Base-by-base conservation (phyloP, 176 grass and related monocot species). In the Musa troglodytarum region DNA sequence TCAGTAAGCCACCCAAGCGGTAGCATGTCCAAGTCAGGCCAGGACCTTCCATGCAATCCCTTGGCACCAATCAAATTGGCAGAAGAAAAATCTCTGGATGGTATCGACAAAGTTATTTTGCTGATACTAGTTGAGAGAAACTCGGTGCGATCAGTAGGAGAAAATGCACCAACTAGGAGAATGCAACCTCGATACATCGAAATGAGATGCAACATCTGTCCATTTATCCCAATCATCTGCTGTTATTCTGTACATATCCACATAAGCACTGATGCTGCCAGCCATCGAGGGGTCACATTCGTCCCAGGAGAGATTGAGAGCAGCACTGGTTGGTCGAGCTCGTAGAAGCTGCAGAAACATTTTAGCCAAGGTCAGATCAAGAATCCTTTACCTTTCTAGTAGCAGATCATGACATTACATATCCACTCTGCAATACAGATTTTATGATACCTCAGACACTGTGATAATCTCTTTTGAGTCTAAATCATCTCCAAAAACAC, bases 21-120 rank as follows among this genome's bases (percentile, higher is more conserved):
- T 52, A 96, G 87, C 93, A 96, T 96, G 74, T 92, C 93, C 53
- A 96, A 92, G 77, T 96, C 89, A 54, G 93, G 93, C 89, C 93
- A 96, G 52, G 93, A 96, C 69, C 81, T 90, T 82, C 93, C 89
- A 23, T 58, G 87, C 57, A 90, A 86, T 29, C 93, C 93, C 12
- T 53, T 67, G 77, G 93, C 83, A 63, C 93, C 93, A 20, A 90
- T 90, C 79, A 86, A 90, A 65, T 88, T 88, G 1, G 76, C 85
- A 83, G 87, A 63, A 80, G 89, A 81, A 29, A 96, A 90, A 56
- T 91, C 84, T 76, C 89, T 96, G 71, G 17, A 78, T 71, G 10
- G 34, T 3, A 56, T 55, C 11, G 16, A 56, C 8, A 24, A 70
- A 61, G 51, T 14, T 43, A 58, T 70, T 21, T 54, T 50, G 52